A percentile compares a stretch with the other conserved stretches of the same genome.
Evolutionary conservation across 2,329 filamentous ascomycete species (phyloP).

Genomic region (Paecilomyces fulvus): DNA sequence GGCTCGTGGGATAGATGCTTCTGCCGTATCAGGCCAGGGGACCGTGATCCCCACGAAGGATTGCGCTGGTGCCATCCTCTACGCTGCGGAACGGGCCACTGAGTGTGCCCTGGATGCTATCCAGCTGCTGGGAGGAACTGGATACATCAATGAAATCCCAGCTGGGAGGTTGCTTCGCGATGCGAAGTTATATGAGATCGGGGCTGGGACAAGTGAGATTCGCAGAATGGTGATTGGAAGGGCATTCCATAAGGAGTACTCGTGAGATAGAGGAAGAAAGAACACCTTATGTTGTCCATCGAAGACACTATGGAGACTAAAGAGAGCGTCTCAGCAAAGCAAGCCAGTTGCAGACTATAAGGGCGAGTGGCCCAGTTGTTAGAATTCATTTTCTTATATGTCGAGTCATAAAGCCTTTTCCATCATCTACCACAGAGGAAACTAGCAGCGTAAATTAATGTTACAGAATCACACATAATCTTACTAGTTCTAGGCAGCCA

Average conservation of each 20-base stretch:
- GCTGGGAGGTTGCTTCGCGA: slow-evolving; percentile 75
- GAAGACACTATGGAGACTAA: no score
- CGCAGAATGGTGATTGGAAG: slow-evolving; percentile 89
- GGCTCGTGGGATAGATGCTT: slow-evolving; percentile 70
- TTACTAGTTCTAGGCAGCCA: no score
- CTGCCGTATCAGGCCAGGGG: slow-evolving; percentile 35
- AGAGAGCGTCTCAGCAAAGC: neutral
- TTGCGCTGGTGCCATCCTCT: slow-evolving; percentile 88
- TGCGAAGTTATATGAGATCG: slow-evolving; percentile 87
- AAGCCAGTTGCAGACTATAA: neutral
- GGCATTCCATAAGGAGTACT: slow-evolving; percentile 82
- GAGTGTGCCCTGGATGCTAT: slow-evolving; percentile 82
- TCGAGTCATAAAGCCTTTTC: neutral
- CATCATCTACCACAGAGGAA: neutral
- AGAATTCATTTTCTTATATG: neutral
- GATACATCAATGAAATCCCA: slow-evolving; percentile 91
- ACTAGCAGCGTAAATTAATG: neutral
- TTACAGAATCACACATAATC: no score
- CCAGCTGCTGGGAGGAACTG: slow-evolving; percentile 89
- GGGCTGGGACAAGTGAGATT: slow-evolving; percentile 90
- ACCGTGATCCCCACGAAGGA: slow-evolving; percentile 69
- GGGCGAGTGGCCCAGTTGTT: neutral
- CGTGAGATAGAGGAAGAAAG: slow-evolving; percentile 7
- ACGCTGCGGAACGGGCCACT: slow-evolving; percentile 82
- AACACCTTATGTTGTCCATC: neutral